These are phyloP conservation scores for Chlorencoelia australis DNA, from an alignment of 2,329 filamentous ascomycete genomes.

Conservation along the genomic window DNA sequence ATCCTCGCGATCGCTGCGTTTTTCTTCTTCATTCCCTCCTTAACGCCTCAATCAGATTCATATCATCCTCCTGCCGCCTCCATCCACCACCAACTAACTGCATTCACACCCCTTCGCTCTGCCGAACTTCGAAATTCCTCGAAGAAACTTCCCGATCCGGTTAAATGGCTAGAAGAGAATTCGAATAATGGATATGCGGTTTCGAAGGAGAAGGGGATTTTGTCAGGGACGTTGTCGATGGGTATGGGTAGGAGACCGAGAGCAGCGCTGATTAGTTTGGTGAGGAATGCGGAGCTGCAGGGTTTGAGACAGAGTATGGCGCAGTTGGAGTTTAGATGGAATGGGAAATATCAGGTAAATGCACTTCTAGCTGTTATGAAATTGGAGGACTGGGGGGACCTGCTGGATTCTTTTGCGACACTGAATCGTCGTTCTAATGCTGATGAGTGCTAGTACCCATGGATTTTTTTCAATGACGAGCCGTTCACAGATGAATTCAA, in stretches of 20 bases:
- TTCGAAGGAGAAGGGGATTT: slow-evolving; percentile 1
- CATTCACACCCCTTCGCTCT: slow-evolving; percentile 11
- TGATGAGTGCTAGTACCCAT: slow-evolving; percentile 52
- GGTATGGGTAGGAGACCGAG: slow-evolving; percentile 24
- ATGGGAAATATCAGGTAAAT: slow-evolving; percentile 41
- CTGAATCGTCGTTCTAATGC: background rate
- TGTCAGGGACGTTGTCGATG: background rate
- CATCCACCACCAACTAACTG: background rate
- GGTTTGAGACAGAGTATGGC: slow-evolving; percentile 60
- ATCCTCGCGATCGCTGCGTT: slow-evolving; percentile 3
- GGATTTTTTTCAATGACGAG: slow-evolving; percentile 79
- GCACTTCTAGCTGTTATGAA: background rate
- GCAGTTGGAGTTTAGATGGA: slow-evolving; percentile 70
- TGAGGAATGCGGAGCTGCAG: slow-evolving; percentile 60
- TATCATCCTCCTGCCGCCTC: background rate
- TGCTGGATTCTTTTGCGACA: too few relatives aligned
- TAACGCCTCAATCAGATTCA: background rate
- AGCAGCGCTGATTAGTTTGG: slow-evolving; percentile 50
- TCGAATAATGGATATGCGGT: slow-evolving; percentile 27
- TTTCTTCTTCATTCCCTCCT: slow-evolving; percentile 3
- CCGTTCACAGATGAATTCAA: slow-evolving; percentile 74
- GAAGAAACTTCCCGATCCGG: slow-evolving; percentile 20
- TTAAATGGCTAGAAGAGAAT: slow-evolving; percentile 27
- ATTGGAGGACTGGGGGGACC: background rate
- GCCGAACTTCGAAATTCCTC: slow-evolving; percentile 6